Base-by-base conservation (phyloP, 805 yeast genomes). In the Candida maesae region DNA sequence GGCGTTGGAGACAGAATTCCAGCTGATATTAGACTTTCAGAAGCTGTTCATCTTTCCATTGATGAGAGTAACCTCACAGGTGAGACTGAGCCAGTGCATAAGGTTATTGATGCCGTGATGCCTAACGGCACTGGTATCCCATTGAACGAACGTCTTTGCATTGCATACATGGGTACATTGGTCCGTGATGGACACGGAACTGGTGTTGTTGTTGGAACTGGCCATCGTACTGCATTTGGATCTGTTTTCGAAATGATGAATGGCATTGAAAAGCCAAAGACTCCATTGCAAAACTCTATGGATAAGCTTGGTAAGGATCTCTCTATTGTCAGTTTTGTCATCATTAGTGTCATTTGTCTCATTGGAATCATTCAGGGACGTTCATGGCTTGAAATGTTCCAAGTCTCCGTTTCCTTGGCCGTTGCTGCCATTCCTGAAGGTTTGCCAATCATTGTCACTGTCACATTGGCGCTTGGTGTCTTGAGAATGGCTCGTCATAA, bases 341-440 rank as follows among this genome's bases (percentile, higher is more conserved):
- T 91, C 24, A 93, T 93, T 63, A 96, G 95, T 35, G 61, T 84
- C n/a, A 93, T 93, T 58, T 91, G 96, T 55, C 58, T 93, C 17
- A 73, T 93, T 51, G 99, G 99, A 44, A 73, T 93, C 16, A 44
- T 87, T 35, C 96, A 93, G 67, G 98, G 99, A 36, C 83, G 95
- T 47, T 75, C 85, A 9, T 90, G 97, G 96, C 73, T 93, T 43
- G 98, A 93, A 49, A 93, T 95, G 97, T 91, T 93, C 66, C 96
- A 91, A 63, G 89, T 93, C 44, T 87, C 96, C 1, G 99, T 93
- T 9, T 89, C 97, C 2, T 71, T 93, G 47, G 99, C 99, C 3
- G 99, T 93, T 15, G 99, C 99, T 37, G 99, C 99, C 4, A 93
- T 93, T 53, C 99, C 99, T 5, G 99, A 93, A 65, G 99, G 99